phyloP scores from a whole-genome alignment of 2,329 filamentous ascomycete genomes.

The Clarireedia sp. region DNA sequence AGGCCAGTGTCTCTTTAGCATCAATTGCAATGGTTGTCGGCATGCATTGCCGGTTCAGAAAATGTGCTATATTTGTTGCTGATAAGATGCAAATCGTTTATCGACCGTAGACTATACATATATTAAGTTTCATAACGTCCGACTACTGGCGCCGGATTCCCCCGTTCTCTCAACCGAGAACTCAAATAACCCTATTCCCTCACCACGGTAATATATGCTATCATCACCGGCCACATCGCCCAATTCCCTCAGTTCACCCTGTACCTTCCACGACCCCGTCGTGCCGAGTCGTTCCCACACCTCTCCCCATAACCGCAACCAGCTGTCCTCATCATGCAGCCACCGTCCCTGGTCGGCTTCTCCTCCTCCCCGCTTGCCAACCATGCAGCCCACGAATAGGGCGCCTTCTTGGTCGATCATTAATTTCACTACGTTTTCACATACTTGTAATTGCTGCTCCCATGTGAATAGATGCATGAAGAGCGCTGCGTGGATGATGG shows the following conservation, averaged over 20 bases:
- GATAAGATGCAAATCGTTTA: no score
- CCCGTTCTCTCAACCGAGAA: slow-evolving; percentile 5
- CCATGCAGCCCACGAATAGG: slow-evolving; percentile 6
- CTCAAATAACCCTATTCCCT: slow-evolving; percentile 1
- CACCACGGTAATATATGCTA: background rate
- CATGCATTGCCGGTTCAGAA: no score
- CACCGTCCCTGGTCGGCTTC: slow-evolving; percentile 1
- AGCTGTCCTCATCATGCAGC: slow-evolving; percentile 8
- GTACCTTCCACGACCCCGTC: slow-evolving; percentile 6
- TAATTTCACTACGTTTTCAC: background rate
- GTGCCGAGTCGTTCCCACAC: slow-evolving; percentile 4
- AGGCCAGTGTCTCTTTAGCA: background rate
- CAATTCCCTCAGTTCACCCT: background rate
- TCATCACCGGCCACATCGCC: background rate
- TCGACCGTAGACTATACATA: background rate
- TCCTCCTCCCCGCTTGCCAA: background rate
- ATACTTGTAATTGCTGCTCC: slow-evolving; percentile 9
- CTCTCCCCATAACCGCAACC: slow-evolving; percentile 3
- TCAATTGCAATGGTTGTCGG: background rate
- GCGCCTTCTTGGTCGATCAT: background rate
- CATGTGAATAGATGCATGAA: slow-evolving; percentile 13
- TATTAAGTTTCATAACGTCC: background rate
- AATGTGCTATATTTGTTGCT: no score
- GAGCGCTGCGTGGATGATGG: slow-evolving; percentile 6
- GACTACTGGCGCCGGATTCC: background rate